These are phyloP conservation scores for Gastrolobium villosum DNA, from an alignment of 306 rosid genomes.

Conservation along the genomic window DNA sequence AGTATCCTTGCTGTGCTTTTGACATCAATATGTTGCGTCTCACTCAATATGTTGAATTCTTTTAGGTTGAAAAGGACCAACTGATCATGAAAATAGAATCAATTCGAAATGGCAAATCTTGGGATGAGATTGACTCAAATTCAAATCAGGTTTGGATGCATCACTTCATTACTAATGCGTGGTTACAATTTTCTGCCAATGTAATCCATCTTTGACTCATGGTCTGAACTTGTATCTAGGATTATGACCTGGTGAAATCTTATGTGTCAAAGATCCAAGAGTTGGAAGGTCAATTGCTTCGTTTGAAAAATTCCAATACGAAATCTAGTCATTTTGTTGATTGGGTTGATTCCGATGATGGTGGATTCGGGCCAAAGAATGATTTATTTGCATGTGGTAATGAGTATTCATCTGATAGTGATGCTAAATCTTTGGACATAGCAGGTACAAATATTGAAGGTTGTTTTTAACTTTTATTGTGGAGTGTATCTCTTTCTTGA, in stretches of 20 bases:
- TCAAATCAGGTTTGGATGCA: conserved; percentile 68
- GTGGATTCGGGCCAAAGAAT: conserved; percentile 62
- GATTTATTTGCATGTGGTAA: conserved; percentile 63
- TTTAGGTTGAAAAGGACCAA: conserved; percentile 90
- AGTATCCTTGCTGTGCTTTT: conserved; percentile 12
- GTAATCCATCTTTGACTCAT: conserved; percentile 14
- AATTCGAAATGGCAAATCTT: conserved; percentile 84
- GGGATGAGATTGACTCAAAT: conserved; percentile 90
- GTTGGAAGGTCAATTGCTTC: conserved; percentile 74
- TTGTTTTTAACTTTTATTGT: not conserved
- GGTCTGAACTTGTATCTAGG: conserved; percentile 59
- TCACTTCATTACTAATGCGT: conserved; percentile 6
- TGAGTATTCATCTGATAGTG: conserved; percentile 74
- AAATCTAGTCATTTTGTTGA: conserved; percentile 61
- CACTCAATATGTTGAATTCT: conserved; percentile 33
- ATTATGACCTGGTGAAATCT: conserved; percentile 72
- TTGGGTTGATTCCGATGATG: conserved; percentile 72
- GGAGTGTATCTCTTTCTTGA: conserved; percentile 18
- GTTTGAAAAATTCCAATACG: conserved; percentile 55
- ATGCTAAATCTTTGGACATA: conserved; percentile 66
- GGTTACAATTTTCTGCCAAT: conserved; percentile 12
- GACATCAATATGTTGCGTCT: conserved; percentile 28
- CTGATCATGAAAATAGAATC: conserved; percentile 79
- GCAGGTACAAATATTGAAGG: conserved; percentile 62
- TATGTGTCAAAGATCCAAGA: conserved; percentile 86